phyloP scores from a whole-genome alignment of 2,329 filamentous ascomycete species.

The Colletotrichum karsti region DNA sequence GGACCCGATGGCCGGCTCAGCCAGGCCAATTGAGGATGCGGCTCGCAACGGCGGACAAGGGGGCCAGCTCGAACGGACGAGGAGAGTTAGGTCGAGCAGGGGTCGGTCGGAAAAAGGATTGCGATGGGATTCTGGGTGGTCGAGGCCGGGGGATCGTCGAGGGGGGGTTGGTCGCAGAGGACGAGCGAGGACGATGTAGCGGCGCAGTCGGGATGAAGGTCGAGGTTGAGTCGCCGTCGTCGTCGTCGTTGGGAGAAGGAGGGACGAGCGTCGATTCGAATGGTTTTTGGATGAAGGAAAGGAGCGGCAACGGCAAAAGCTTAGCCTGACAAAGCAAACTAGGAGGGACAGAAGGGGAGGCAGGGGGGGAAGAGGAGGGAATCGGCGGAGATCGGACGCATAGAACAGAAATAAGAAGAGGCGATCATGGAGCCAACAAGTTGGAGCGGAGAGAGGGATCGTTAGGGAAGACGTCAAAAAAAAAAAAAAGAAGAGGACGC shows the following conservation, averaged over 20 bases:
- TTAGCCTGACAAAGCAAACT: neutral
- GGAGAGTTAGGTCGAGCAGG: neutral
- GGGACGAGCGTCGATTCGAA: neutral
- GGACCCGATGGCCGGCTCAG: slow-evolving; percentile 24
- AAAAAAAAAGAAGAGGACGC: neutral
- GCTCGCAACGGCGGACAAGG: neutral
- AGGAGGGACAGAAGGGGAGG: neutral
- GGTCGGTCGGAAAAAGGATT: neutral
- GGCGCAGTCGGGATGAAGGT: neutral
- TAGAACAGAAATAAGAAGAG: neutral
- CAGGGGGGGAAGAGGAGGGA: neutral
- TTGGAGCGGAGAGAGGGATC: neutral
- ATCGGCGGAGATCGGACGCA: neutral
- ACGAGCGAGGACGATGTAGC: too few relatives aligned
- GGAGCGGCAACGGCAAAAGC: neutral
- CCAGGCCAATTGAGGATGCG: slow-evolving; percentile 18
- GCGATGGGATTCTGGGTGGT: neutral
- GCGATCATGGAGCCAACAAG: neutral
- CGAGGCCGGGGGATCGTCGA: neutral
- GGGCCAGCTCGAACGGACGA: neutral
- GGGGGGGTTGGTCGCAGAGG: too few relatives aligned
- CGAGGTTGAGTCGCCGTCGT: neutral
- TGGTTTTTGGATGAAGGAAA: neutral
- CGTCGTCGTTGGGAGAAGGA: neutral
- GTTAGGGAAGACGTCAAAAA: neutral